Evolutionary conservation across 495 filamentous ascomycete genomes (phyloP), one percentile per base, ranked within the genome.

Genomic region (Cercophora sp.): DNA sequence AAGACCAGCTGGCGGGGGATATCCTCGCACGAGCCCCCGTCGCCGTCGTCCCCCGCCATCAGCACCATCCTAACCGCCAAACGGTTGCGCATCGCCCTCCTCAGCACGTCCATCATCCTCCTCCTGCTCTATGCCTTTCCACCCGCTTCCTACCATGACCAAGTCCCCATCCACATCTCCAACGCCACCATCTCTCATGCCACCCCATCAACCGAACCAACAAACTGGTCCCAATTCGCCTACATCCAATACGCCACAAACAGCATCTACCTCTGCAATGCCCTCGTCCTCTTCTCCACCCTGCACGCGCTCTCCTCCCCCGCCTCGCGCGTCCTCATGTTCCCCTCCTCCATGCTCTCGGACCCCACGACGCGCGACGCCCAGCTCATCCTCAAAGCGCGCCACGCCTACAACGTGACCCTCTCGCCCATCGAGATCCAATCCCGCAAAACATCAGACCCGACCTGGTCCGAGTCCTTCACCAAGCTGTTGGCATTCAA

Each of bases 201-300:
- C n/a, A n/a, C n/a, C n/a, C n/a, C n/a, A n/a, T n/a, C n/a, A n/a
- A n/a, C n/a, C n/a, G n/a, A n/a, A n/a, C n/a, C n/a, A n/a, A n/a
- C n/a, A n/a, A 72, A 86, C 50, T 87, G 83, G 82, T 77, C 79
- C 16, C 73, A 70, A 25, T 86, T 75, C 55, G 87, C 86, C 23
- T 89, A 89, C 58, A 78, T 76, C 8, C 81, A 83, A 63, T 91
- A 89, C 69, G 87, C 84, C 16, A 87, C 85, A 11, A 78, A 77
- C 34, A 75, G 73, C 48, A 71, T 79, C 3, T 86, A 88, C 63
- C 76, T 91, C 2, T 91, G 87, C 69, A 89, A 89, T 61, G 80
- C 82, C 2, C 63, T 91, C 46, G 86, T 91, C 85, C 71, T 90
- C 5, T 84, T 91, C 54, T 85, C 86, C 57, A 71, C 77, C 15